Percentiles rank a stretch among this genome's conserved stretches.
Conservation (phyloP, 768 basidiomycete species). For the Tylopilus sp. region DNA sequence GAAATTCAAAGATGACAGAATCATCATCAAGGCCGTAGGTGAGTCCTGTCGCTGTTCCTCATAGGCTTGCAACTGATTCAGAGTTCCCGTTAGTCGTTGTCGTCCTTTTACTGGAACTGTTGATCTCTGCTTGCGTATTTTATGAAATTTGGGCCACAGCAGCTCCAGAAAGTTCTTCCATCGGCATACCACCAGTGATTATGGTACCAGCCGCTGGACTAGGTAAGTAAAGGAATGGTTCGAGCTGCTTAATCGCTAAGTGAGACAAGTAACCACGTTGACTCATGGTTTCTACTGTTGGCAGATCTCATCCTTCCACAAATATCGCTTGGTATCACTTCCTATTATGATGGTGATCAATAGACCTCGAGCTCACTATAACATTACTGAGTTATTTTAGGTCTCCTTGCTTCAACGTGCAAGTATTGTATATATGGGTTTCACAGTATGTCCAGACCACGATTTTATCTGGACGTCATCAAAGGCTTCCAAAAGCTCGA, state of each 20-base stretch:
- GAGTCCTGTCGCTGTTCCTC: background rate
- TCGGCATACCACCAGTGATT: too few species aligned
- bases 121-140: constrained; percentile 9
- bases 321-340: background rate
- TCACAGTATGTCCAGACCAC: background rate
- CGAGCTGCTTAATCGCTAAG: background rate
- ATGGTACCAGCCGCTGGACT: constrained; percentile 8
- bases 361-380: background rate
- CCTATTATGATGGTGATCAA: constrained; percentile 16
- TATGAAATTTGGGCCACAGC: constrained; percentile 4
- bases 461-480: too few species aligned
- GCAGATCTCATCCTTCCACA: constrained; percentile 14
- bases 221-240: constrained; percentile 7
- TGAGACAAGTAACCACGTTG: constrained; percentile 7
- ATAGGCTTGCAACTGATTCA: background rate
- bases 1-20: constrained; percentile 15
- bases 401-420: constrained; percentile 22
- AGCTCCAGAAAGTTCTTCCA: too few species aligned
- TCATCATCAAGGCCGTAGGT: constrained; percentile 17
- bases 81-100: constrained; percentile 2
- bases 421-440: constrained; percentile 9
- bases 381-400: constrained; percentile 4
- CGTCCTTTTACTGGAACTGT: constrained; percentile 16
- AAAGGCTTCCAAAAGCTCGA: too few species aligned
- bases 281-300: constrained; percentile 24